Evolutionary conservation across 768 basidiomycete species (phyloP).

Genomic region (Lentinula lateritia): DNA sequence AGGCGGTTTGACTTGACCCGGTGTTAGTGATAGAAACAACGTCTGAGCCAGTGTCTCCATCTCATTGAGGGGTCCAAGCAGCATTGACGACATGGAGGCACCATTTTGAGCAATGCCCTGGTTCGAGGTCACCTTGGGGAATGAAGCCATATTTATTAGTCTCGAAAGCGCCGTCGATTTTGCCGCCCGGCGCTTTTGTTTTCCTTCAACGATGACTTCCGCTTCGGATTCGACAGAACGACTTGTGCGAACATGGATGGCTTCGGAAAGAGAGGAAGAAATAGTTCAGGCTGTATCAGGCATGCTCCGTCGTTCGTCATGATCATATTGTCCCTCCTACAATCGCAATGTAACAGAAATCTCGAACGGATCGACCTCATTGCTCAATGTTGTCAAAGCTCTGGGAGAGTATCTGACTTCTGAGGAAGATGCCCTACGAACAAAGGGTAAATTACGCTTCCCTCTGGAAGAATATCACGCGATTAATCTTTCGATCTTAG

Average conservation of each 20-base stretch:
- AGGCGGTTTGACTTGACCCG: conserved; percentile 56
- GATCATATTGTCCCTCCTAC: background rate
- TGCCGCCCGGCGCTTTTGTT: background rate
- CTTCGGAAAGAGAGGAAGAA: conserved; percentile 54
- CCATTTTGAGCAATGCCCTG: background rate
- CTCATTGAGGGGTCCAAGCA: conserved; percentile 57
- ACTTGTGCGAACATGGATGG: conserved; percentile 69
- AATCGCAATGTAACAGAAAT: conserved; percentile 27
- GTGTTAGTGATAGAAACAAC: conserved; percentile 70
- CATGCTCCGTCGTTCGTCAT: conserved; percentile 22
- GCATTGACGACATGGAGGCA: conserved; percentile 53
- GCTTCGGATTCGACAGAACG: conserved; percentile 42
- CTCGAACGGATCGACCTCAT: conserved; percentile 47
- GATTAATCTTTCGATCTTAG: conserved; percentile 32
- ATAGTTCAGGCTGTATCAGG: conserved; percentile 56
- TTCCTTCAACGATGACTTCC: background rate
- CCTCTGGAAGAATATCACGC: background rate
- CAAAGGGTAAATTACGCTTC: conserved; percentile 55
- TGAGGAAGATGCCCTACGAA: conserved; percentile 71
- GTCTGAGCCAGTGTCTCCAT: conserved; percentile 60
- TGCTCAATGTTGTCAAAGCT: conserved; percentile 79
- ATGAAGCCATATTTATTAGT: background rate
- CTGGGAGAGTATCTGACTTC: conserved; percentile 86
- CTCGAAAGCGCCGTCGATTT: background rate
- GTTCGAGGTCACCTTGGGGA: background rate